Percentiles rank a stretch among this genome's conserved stretches.
phyloP scores from a whole-genome alignment of 306 rosid species.

The Cucumis sativus region Cucumber_9930_V3 NC_026658.2:25606001-25606500 shows the following conservation, averaged over 20 bases:
- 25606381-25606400: constrained; percentile 11
- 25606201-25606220: constrained; percentile 4
- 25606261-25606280: constrained; percentile 30
- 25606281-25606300: constrained; percentile 34
- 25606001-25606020: background rate
- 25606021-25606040: background rate
- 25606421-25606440: constrained; percentile 19
- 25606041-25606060: constrained; percentile 12
- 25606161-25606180: constrained; percentile 22
- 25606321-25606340: constrained; percentile 5
- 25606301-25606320: constrained; percentile 13
- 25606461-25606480: constrained; percentile 26
- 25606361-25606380: constrained; percentile 31
- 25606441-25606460: constrained; percentile 19
- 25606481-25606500: constrained; percentile 35
- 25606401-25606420: constrained; percentile 14
- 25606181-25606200: background rate
- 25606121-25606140: constrained; percentile 36
- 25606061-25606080: constrained; percentile 28
- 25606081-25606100: constrained; percentile 40
- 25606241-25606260: constrained; percentile 38
- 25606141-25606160: constrained; percentile 26
- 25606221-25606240: constrained; percentile 29
- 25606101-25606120: constrained; percentile 30
- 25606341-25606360: constrained; percentile 20